phyloP scores from a whole-genome alignment of 2,329 filamentous ascomycete species.

The Tetracladium maxilliforme region DNA sequence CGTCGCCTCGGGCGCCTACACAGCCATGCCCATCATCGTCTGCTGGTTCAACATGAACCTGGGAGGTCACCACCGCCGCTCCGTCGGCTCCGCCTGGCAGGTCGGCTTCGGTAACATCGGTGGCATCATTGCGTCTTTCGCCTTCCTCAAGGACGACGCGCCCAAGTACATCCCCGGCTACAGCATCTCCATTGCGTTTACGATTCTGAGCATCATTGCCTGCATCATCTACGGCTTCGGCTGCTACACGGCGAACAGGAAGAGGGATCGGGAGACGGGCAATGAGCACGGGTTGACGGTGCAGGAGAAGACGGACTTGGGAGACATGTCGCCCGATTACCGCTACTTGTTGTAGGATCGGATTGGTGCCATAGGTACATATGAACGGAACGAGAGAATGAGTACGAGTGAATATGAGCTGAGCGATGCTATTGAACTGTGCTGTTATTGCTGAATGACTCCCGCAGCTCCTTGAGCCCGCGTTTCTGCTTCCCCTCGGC shows the following conservation, averaged over 20 bases:
- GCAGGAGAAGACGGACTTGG: conserved; percentile 38
- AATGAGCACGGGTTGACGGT: conserved; percentile 38
- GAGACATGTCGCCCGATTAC: conserved; percentile 17
- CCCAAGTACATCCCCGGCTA: conserved; percentile 61
- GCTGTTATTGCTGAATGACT: too few relatives aligned
- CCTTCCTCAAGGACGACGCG: conserved; percentile 50
- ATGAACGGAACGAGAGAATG: neutral
- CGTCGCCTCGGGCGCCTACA: conserved; percentile 65
- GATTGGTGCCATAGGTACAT: neutral
- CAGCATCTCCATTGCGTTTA: conserved; percentile 62
- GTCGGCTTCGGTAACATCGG: conserved; percentile 69
- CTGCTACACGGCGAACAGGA: conserved; percentile 44
- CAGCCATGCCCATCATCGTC: conserved; percentile 77
- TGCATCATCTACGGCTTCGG: conserved; percentile 44
- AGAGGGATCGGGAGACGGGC: conserved; percentile 29
- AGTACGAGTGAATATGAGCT: too few relatives aligned
- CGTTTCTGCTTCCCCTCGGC: conserved; percentile 34
- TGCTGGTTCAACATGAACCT: conserved; percentile 79
- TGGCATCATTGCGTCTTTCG: conserved; percentile 63
- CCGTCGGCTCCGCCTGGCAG: conserved; percentile 63
- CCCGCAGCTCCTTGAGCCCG: too few relatives aligned
- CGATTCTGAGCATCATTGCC: conserved; percentile 47
- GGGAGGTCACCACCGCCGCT: conserved; percentile 54
- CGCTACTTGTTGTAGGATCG: conserved; percentile 11
- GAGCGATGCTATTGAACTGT: too few relatives aligned